Conservation (phyloP, 1,284 basidiomycete species). For the Trametes hirsuta region DNA sequence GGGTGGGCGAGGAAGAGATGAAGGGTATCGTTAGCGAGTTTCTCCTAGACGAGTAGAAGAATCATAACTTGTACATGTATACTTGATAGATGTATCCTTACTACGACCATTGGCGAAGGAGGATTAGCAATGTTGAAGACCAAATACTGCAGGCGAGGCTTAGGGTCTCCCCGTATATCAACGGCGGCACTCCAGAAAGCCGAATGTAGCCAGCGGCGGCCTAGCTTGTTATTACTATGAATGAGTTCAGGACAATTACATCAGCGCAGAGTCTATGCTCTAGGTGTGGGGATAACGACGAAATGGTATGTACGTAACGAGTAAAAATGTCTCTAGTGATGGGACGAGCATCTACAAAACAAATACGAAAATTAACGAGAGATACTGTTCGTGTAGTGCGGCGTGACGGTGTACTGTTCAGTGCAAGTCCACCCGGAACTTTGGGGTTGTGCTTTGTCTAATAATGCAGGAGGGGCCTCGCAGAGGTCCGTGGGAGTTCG, state of each 20-base stretch:
- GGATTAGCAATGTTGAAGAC: too few relatives aligned
- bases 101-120: too few relatives aligned
- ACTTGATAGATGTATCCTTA: neutral
- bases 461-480: constrained; percentile 11
- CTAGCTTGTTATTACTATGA: too few relatives aligned
- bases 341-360: neutral
- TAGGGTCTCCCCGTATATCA: too few relatives aligned
- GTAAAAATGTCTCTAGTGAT: neutral
- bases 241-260: too few relatives aligned
- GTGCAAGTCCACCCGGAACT: constrained; percentile 8
- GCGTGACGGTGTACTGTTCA: neutral
- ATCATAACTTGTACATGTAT: neutral
- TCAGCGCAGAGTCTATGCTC: constrained; percentile 8
- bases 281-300: constrained; percentile 1
- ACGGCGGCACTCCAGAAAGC: too few relatives aligned
- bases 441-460: neutral
- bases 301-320: neutral
- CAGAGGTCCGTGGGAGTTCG: neutral
- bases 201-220: too few relatives aligned
- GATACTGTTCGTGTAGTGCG: neutral
- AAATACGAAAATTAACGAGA: constrained; percentile 4
- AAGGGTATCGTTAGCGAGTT: constrained; percentile 22
- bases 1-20: constrained; percentile 23
- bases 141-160: too few relatives aligned
- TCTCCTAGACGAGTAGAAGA: constrained; percentile 1